Percentiles rank a stretch among this genome's conserved stretches.
These are phyloP conservation scores for Arxiozyma bovina DNA, from an alignment of 1,139 yeast species.

Conservation along the genomic window DNA sequence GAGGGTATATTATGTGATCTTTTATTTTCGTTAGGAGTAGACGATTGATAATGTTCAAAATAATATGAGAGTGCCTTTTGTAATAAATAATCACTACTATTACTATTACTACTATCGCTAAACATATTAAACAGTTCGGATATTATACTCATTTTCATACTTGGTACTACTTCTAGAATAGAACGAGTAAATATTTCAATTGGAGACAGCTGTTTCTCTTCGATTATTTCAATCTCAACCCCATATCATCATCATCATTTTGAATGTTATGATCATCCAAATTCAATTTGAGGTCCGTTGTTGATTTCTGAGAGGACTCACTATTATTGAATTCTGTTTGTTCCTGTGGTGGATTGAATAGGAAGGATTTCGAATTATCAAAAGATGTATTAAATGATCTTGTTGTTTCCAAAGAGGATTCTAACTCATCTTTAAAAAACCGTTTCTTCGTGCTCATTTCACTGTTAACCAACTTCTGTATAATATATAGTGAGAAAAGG, in stretches of 20 bases:
- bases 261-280: background rate
- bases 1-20: background rate
- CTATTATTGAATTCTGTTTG: background rate
- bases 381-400: slow-evolving; percentile 4
- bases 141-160: background rate
- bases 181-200: slow-evolving; percentile 3
- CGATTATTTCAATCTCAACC: background rate
- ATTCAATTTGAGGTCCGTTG: background rate
- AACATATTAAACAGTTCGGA: slow-evolving; percentile 7
- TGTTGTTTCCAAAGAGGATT: slow-evolving; percentile 10
- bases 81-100: background rate
- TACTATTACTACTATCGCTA: background rate
- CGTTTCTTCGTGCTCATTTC: slow-evolving; percentile 7
- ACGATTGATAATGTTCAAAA: background rate
- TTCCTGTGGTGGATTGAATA: slow-evolving; percentile 4
- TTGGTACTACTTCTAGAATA: slow-evolving; percentile 10
- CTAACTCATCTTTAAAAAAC: slow-evolving; percentile 35
- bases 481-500: too few species aligned
- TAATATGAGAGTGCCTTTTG: background rate
- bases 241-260: background rate
- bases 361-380: slow-evolving; percentile 10
- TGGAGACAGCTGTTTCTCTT: background rate
- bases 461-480: too few species aligned
- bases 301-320: background rate
- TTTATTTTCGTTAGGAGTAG: background rate